These are phyloP conservation scores for Pseudopithomyces chartarum DNA, from an alignment of 2,329 filamentous ascomycete genomes.

Conservation along the genomic window DNA sequence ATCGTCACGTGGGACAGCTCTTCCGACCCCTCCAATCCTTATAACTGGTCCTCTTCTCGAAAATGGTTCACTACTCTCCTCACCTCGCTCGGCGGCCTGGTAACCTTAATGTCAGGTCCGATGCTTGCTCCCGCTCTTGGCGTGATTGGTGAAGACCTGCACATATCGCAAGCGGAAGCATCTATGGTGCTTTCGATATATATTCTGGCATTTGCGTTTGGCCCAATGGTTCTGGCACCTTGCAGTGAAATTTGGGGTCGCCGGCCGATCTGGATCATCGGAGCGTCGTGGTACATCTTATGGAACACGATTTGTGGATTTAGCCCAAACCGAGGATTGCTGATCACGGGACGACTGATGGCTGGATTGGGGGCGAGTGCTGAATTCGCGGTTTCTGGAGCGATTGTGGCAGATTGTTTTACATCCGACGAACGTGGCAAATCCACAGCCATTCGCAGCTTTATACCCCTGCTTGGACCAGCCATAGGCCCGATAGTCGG, in stretches of 20 bases:
- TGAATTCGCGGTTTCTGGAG: slow-evolving; percentile 22
- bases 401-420: slow-evolving; percentile 21
- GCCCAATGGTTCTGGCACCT: slow-evolving; percentile 79
- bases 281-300: slow-evolving; percentile 22
- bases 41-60: slow-evolving; percentile 28
- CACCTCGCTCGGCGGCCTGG: slow-evolving; percentile 20
- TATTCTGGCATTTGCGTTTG: slow-evolving; percentile 39
- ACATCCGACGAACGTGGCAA: slow-evolving; percentile 22
- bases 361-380: slow-evolving; percentile 24
- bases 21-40: slow-evolving; percentile 27
- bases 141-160: slow-evolving; percentile 15
- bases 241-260: slow-evolving; percentile 75
- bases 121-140: slow-evolving; percentile 26
- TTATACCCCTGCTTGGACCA: slow-evolving; percentile 24
- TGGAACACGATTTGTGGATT: slow-evolving; percentile 26
- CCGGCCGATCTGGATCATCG: slow-evolving; percentile 60
- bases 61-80: slow-evolving; percentile 51
- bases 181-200: slow-evolving; percentile 27
- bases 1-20: slow-evolving; percentile 16
- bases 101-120: slow-evolving; percentile 27
- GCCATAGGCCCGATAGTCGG: slow-evolving; percentile 27
- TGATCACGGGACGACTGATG: slow-evolving; percentile 22
- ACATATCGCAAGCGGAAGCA: slow-evolving; percentile 16
- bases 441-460: slow-evolving; percentile 17
- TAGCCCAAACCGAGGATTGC: slow-evolving; percentile 8